A percentile compares a stretch with the other conserved stretches of the same genome.
Evolutionary conservation across 225 moss, liverwort and hornwort species (phyloP).

Genomic region (Physcomitrium patens): DNA sequence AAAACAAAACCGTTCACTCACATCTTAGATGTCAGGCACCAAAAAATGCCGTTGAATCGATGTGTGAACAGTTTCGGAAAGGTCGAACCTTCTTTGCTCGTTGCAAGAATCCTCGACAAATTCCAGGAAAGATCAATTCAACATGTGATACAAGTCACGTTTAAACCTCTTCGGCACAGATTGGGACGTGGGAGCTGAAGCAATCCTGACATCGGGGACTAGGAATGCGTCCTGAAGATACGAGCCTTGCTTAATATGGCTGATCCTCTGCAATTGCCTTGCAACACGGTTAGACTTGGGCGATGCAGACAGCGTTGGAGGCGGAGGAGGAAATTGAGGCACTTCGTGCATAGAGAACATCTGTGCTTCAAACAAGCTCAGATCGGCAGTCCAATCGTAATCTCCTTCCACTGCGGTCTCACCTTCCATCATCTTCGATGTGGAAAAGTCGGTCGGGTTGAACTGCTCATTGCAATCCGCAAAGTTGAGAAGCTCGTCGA

Average conservation of each 20-base stretch:
- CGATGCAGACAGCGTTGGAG: constrained; percentile 32
- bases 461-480: constrained; percentile 71
- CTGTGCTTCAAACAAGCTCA: constrained; percentile 86
- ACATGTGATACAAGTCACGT: constrained; percentile 35
- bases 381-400: constrained; percentile 81
- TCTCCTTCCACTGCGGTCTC: constrained; percentile 49
- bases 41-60: constrained; percentile 22
- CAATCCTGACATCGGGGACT: constrained; percentile 66
- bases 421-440: constrained; percentile 67
- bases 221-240: constrained; percentile 61
- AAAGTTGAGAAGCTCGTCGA: constrained; percentile 79
- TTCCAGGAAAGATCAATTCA: neutral
- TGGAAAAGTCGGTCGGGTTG: constrained; percentile 56
- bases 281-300: constrained; percentile 24
- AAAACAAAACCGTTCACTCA: constrained; percentile 2
- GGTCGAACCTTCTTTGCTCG: neutral
- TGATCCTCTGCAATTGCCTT: constrained; percentile 36
- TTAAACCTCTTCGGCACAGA: constrained; percentile 39
- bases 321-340: constrained; percentile 54
- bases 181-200: constrained; percentile 15
- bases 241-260: constrained; percentile 57
- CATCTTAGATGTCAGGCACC: constrained; percentile 18
- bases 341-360: constrained; percentile 80
- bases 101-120: neutral
- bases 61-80: constrained; percentile 14